Conservation (phyloP, 2,329 filamentous ascomycete species). For the Ceratocystis ficicola region DNA sequence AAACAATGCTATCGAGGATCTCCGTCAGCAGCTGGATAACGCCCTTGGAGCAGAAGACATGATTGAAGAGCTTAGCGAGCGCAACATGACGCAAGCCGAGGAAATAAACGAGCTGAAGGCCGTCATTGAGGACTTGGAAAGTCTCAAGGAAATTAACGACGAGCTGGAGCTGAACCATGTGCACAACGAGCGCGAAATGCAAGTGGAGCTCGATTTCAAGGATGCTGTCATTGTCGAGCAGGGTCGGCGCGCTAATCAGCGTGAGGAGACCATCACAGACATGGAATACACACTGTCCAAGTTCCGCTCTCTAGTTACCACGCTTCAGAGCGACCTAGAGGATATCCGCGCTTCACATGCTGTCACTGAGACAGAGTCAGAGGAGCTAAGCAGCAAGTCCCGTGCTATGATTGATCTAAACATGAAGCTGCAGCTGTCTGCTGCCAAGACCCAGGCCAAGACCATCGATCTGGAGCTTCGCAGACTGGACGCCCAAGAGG, state of each 20-base stretch:
- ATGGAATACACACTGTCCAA: constrained; percentile 80
- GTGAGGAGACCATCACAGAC: constrained; percentile 71
- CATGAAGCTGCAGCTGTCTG: constrained; percentile 80
- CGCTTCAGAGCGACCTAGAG: constrained; percentile 72
- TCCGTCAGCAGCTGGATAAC: constrained; percentile 82
- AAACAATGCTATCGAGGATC: constrained; percentile 67
- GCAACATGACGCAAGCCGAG: constrained; percentile 72
- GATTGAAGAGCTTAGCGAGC: constrained; percentile 81
- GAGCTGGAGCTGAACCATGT: constrained; percentile 89
- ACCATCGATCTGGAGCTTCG: constrained; percentile 84
- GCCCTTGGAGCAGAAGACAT: constrained; percentile 83
- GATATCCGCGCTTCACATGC: constrained; percentile 87
- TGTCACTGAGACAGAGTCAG: constrained; percentile 83
- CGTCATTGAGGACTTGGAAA: constrained; percentile 77
- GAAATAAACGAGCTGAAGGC: constrained; percentile 71
- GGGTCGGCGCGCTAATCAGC: constrained; percentile 55
- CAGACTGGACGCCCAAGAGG: constrained; percentile 78
- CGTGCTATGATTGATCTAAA: constrained; percentile 95
- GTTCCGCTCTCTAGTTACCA: constrained; percentile 80
- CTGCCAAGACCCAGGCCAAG: constrained; percentile 83
- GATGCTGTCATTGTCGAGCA: constrained; percentile 78
- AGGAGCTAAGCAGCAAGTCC: constrained; percentile 76
- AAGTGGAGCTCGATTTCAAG: constrained; percentile 83
- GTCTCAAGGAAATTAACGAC: constrained; percentile 81
- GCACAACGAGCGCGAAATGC: constrained; percentile 85